These are phyloP conservation scores for Amoeboaphelidium protococcarum DNA, from an alignment of 371 early-diverging fungal species.

Conservation along the genomic window DNA sequence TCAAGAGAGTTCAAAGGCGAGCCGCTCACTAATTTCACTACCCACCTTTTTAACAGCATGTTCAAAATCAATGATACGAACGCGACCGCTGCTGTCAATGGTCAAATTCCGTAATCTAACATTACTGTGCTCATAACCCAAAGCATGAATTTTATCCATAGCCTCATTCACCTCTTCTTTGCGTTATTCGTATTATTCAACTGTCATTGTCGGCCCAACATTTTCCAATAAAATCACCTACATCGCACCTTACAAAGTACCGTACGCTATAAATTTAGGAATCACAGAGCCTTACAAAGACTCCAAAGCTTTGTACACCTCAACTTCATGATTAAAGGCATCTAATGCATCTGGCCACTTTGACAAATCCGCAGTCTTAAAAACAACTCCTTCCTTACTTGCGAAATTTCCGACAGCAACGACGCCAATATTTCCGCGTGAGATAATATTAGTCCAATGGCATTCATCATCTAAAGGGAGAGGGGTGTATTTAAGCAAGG, in stretches of 20 bases:
- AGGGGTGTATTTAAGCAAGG: not conserved
- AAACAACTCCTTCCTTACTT: not conserved
- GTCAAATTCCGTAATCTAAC: not conserved
- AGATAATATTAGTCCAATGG: not conserved
- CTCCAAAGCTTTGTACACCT: not conserved
- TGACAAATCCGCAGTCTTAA: not conserved
- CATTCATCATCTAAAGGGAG: not conserved
- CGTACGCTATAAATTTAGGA: not conserved
- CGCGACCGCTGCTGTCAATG: not conserved
- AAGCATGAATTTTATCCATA: not conserved
- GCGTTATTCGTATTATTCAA: not conserved
- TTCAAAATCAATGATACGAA: not conserved
- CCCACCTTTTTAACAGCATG: not conserved
- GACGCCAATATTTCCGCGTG: not conserved
- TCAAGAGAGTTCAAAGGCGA: too few relatives aligned
- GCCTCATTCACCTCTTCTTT: not conserved
- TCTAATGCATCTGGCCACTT: not conserved
- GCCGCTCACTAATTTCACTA: not conserved
- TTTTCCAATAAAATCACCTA: not conserved
- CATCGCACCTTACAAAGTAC: not conserved
- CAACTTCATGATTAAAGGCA: not conserved
- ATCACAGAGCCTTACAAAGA: not conserved
- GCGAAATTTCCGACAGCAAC: not conserved
- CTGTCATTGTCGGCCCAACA: not conserved
- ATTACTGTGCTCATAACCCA: not conserved